Conservation (phyloP, 345 rosid genomes). For the Boechera retrofracta region DNA sequence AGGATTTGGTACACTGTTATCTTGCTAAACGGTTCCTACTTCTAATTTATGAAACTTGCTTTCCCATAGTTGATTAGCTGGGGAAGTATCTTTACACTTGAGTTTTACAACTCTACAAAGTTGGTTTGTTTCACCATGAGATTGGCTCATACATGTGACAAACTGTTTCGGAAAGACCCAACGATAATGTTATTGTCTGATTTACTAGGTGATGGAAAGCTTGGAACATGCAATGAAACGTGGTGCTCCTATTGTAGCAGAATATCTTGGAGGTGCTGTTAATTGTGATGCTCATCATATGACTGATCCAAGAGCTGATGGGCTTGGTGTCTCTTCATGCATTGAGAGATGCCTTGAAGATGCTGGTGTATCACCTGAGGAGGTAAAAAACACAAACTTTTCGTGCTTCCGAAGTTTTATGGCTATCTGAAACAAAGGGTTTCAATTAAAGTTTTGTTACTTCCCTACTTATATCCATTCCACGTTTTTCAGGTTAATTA, state of each 20-base stretch:
- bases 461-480: background rate
- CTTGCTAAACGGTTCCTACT: background rate
- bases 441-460: background rate
- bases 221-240: slow-evolving; percentile 98
- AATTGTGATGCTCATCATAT: slow-evolving; percentile 99
- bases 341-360: slow-evolving; percentile 94
- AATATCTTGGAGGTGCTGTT: slow-evolving; percentile 97
- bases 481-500: slow-evolving; percentile 76
- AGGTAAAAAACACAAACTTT: slow-evolving; percentile 50
- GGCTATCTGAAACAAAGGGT: slow-evolving; percentile 21
- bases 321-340: slow-evolving; percentile 98
- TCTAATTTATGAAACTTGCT: background rate
- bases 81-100: background rate
- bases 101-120: background rate
- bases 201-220: slow-evolving; percentile 89
- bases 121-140: slow-evolving; percentile 3
- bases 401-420: background rate
- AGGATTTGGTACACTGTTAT: background rate
- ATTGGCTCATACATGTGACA: slow-evolving; percentile 17
- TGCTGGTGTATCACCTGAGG: slow-evolving; percentile 98
- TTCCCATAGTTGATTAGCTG: background rate
- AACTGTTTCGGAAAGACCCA: background rate
- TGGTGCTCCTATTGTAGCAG: slow-evolving; percentile 96
- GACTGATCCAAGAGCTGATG: slow-evolving; percentile 99
- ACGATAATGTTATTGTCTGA: background rate